Evolutionary conservation across 331 rosid species (phyloP).

Genomic region (Cydonia oblonga): DNA sequence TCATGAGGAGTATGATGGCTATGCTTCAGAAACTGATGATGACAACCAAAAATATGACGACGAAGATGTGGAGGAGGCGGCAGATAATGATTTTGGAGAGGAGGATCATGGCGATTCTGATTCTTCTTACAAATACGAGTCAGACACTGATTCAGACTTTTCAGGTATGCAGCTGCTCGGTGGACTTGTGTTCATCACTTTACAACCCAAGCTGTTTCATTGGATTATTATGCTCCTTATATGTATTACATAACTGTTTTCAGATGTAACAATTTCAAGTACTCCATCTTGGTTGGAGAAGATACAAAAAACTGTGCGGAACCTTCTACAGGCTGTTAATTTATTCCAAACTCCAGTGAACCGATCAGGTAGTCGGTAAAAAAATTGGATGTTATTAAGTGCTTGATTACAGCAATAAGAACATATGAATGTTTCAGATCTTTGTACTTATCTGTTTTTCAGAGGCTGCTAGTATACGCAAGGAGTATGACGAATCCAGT

Average conservation of each 20-base stretch:
- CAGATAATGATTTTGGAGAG: constrained; percentile 45
- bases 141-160: constrained; percentile 41
- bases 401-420: background rate
- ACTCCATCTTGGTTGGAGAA: constrained; percentile 77
- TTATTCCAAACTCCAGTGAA: constrained; percentile 85
- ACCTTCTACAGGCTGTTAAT: constrained; percentile 58
- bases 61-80: constrained; percentile 34
- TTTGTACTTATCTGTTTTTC: constrained; percentile 16
- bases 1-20: constrained; percentile 50
- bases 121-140: constrained; percentile 54
- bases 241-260: constrained; percentile 10
- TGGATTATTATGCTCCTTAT: background rate
- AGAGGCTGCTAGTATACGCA: constrained; percentile 84
- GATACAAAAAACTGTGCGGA: constrained; percentile 59
- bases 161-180: constrained; percentile 49
- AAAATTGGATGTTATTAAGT: background rate
- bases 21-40: constrained; percentile 79
- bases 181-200: constrained; percentile 9
- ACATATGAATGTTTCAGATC: constrained; percentile 6
- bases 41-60: constrained; percentile 48
- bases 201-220: constrained; percentile 5
- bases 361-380: constrained; percentile 53
- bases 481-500: constrained; percentile 89
- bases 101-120: constrained; percentile 45
- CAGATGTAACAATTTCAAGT: constrained; percentile 39